Percentiles rank a stretch among this genome's conserved stretches.
These are phyloP conservation scores for Aspergillus sp. DNA, from an alignment of 2,329 filamentous ascomycete genomes.

Conservation along the genomic window DNA sequence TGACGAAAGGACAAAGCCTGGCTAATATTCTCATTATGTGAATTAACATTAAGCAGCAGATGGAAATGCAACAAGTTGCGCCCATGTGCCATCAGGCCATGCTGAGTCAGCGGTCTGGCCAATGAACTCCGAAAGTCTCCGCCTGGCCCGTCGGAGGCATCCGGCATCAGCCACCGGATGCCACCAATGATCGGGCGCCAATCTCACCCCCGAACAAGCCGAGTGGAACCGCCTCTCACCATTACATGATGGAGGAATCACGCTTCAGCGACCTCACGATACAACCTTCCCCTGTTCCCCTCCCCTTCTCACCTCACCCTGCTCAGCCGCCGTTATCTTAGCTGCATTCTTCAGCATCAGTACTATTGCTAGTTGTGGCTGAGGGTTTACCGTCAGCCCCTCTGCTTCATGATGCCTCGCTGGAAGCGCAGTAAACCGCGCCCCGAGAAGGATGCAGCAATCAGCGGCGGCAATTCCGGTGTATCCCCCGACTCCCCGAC, in stretches of 20 bases:
- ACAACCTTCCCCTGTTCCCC: background rate
- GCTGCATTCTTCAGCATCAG: background rate
- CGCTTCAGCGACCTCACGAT: conserved; percentile 1
- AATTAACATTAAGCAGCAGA: background rate
- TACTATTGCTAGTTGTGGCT: background rate
- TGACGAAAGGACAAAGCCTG: background rate
- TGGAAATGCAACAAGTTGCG: background rate
- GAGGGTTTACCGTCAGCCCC: background rate
- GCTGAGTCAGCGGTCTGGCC: conserved; percentile 8
- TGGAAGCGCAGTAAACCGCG: conserved; percentile 25
- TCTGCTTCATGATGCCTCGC: conserved; percentile 20
- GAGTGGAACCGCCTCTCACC: background rate
- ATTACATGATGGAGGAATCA: conserved; percentile 7
- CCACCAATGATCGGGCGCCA: conserved; percentile 1
- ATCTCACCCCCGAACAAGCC: background rate
- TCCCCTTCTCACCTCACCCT: background rate
- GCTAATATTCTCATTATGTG: background rate
- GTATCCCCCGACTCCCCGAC: conserved; percentile 9
- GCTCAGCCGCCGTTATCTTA: background rate
- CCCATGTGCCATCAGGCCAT: background rate
- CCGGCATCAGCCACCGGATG: background rate
- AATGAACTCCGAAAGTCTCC: background rate
- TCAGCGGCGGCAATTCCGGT: conserved; percentile 4
- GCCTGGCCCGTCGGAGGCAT: background rate
- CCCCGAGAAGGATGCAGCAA: conserved; percentile 15